Evolutionary conservation across 148 eudicot genomes (phyloP), one percentile per base, ranked within the genome.

Genomic region (Limonium bicolor): DNA sequence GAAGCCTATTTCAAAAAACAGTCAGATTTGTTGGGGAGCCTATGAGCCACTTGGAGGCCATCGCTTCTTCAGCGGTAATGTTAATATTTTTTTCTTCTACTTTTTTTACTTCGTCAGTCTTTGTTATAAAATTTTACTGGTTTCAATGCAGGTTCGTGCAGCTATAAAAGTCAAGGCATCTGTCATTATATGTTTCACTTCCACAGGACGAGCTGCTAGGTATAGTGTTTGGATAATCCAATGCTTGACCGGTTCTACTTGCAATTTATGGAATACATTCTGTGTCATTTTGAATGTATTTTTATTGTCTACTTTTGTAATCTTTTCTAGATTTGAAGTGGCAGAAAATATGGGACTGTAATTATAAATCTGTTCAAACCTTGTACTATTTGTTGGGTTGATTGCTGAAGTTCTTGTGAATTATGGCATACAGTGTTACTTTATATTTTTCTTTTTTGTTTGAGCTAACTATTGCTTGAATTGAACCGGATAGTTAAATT

Each of bases 181-280:
- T 47, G 94, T 83, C 45, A 83, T 88, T 35, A 77, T 88, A 61
- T 88, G 96, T 43, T 88, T 88, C 69, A 88, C 96, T 49, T 83
- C 96, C 33, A 82, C 96, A 30, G 96, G 96, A 54, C 65, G 94
- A 64, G 92, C 96, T 61, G 96, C 96, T 25, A 74, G 96, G 96
- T 88, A 74, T 47, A 20, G 60, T 20, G 28, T 27, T 40, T 11
- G 32, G 31, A 14, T 35, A n/a, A n/a, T n/a, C n/a, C n/a, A n/a
- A n/a, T n/a, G n/a, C n/a, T n/a, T n/a, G n/a, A n/a, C 34, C 17
- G 38, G 21, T 35, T 34, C 31, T 14, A 46, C 5, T 56, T 29
- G 6, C 33, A 6, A 29, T 29, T 11, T 29, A 5, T 29, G 33
- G n/a, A n/a, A n/a, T n/a, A n/a, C n/a, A n/a, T n/a, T n/a, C n/a